Evolutionary conservation across 2,329 filamentous ascomycete species (phyloP).

Genomic region (Nemania diffusa): DNA sequence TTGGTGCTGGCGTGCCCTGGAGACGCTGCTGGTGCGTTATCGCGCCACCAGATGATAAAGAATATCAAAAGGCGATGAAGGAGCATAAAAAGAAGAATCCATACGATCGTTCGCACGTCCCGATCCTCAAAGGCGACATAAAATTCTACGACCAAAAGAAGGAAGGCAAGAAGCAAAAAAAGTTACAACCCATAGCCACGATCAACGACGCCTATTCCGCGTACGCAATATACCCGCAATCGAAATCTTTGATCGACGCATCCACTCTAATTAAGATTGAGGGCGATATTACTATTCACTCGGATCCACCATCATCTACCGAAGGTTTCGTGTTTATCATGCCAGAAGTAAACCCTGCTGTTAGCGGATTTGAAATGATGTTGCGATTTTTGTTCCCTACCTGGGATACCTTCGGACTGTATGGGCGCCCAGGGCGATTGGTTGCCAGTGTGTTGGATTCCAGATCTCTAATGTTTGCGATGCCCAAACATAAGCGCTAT

Average conservation of each 20-base stretch:
- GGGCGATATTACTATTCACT: conserved; percentile 88
- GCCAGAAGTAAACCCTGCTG: conserved; percentile 92
- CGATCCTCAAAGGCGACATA: conserved; percentile 84
- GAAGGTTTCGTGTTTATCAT: conserved; percentile 98
- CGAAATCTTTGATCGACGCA: conserved; percentile 91
- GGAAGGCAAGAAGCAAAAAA: conserved; percentile 87
- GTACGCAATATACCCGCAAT: conserved; percentile 95
- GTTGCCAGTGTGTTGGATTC: conserved; percentile 88
- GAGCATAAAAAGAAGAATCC: conserved; percentile 81
- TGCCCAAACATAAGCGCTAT: conserved; percentile 88
- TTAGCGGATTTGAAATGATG: conserved; percentile 95
- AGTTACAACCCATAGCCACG: conserved; percentile 87
- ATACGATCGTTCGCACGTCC: conserved; percentile 77
- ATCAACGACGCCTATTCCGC: conserved; percentile 91
- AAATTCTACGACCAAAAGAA: conserved; percentile 90
- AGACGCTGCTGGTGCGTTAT: conserved; percentile 97
- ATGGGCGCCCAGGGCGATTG: conserved; percentile 86
- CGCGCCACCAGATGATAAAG: conserved; percentile 91
- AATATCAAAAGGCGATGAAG: conserved; percentile 85
- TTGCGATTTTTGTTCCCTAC: conserved; percentile 91
- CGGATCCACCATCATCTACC: conserved; percentile 76
- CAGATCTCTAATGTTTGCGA: conserved; percentile 96
- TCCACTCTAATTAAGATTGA: conserved; percentile 96
- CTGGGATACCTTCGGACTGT: conserved; percentile 91
- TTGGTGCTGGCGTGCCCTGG: conserved; percentile 96